Evolutionary conservation across 1,139 yeast genomes (phyloP).

Genomic region (Entelexis sorbosivorans): DNA sequence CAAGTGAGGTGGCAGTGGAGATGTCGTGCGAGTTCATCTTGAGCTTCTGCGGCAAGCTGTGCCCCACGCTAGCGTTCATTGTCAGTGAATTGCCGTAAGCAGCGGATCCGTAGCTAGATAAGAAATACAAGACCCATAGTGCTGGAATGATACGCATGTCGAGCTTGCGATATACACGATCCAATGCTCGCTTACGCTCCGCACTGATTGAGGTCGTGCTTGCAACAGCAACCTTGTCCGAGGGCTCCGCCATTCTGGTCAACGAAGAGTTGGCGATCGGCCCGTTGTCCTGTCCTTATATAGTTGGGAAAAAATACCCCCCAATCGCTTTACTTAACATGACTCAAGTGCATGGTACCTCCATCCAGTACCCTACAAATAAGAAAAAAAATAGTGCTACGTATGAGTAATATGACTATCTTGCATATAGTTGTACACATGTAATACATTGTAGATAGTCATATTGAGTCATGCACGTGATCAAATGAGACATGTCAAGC

Average conservation of each 20-base stretch:
- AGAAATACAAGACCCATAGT: constrained; percentile 66
- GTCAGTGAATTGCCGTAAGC: constrained; percentile 74
- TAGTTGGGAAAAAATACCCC: neutral
- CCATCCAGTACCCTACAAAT: neutral
- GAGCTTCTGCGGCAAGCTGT: constrained; percentile 49
- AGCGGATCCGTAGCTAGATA: constrained; percentile 66
- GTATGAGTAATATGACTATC: constrained; percentile 1
- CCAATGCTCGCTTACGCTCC: constrained; percentile 34
- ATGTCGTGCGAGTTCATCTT: constrained; percentile 45
- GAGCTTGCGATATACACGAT: constrained; percentile 46
- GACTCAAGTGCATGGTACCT: constrained; percentile 1
- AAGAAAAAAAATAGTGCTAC: neutral
- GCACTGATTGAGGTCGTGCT: neutral
- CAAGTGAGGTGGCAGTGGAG: constrained; percentile 69
- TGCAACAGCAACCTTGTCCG: neutral
- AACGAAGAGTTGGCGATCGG: neutral
- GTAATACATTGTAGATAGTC: neutral
- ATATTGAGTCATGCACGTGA: constrained; percentile 4
- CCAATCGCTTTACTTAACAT: constrained; percentile 3
- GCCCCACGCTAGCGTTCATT: constrained; percentile 56
- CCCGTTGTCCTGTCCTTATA: neutral
- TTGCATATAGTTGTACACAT: neutral
- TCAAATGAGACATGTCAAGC: neutral
- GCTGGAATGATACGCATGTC: constrained; percentile 73
- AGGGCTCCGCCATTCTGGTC: neutral